Conservation (phyloP, 1,284 basidiomycete genomes). For the Pyrrhoderma noxium region DNA sequence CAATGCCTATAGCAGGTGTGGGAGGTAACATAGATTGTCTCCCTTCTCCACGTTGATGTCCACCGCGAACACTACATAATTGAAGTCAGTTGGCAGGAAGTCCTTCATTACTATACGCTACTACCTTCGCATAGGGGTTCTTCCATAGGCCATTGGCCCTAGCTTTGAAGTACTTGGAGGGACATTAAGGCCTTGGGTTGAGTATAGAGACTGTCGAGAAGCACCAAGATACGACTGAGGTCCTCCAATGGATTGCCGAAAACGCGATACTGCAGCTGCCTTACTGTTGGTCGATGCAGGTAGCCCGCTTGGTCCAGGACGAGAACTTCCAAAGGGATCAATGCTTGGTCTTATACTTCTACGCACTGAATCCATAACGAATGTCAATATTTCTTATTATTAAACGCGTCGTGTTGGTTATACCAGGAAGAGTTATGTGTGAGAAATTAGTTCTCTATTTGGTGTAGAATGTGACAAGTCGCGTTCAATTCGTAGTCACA, state of each 20-base stretch:
- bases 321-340: slow-evolving; percentile 44
- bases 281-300: slow-evolving; percentile 61
- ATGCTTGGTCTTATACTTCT: slow-evolving; percentile 47
- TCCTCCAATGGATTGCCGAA: slow-evolving; percentile 65
- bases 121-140: slow-evolving; percentile 72
- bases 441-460: neutral
- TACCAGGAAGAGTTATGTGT: neutral
- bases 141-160: slow-evolving; percentile 42
- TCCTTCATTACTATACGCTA: slow-evolving; percentile 13
- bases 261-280: slow-evolving; percentile 31
- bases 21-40: slow-evolving; percentile 31
- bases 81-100: slow-evolving; percentile 5
- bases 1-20: slow-evolving; percentile 41
- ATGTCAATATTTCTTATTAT: slow-evolving; percentile 1
- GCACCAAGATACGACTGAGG: slow-evolving; percentile 43
- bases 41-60: slow-evolving; percentile 56
- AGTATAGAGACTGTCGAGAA: slow-evolving; percentile 56
- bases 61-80: slow-evolving; percentile 52
- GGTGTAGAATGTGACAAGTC: neutral
- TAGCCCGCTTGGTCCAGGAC: slow-evolving; percentile 33
- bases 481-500: neutral
- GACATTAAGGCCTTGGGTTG: slow-evolving; percentile 59
- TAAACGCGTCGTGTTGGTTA: slow-evolving; percentile 1
- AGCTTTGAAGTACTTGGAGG: slow-evolving; percentile 63
- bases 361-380: slow-evolving; percentile 44